A percentile compares a stretch with the other conserved stretches of the same genome.
Evolutionary conservation across 2,329 filamentous ascomycete species (phyloP).

Genomic region (Mycosphaerelloides madeirae): DNA sequence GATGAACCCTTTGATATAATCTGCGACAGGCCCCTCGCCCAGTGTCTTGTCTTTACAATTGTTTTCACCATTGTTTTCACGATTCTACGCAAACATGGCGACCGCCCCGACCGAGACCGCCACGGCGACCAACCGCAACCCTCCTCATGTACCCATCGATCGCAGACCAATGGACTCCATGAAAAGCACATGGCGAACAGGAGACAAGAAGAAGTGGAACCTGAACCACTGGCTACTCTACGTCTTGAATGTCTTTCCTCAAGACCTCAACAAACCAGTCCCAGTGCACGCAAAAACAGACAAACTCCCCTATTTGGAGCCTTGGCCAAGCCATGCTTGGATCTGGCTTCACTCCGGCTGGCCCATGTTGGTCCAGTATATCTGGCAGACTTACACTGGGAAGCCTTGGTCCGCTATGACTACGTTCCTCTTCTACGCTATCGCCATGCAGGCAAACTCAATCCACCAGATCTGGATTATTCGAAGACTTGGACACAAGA

Average conservation of each 20-base stretch:
- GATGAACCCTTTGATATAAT: too few relatives aligned
- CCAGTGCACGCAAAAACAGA: constrained; percentile 20
- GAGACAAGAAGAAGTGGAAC: background rate
- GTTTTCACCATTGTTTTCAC: too few relatives aligned
- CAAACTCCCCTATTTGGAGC: constrained; percentile 35
- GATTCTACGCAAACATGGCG: too few relatives aligned
- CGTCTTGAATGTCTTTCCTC: background rate
- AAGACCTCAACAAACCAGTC: background rate
- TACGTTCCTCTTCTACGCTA: constrained; percentile 34
- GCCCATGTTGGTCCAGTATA: constrained; percentile 36
- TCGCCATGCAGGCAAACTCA: constrained; percentile 35
- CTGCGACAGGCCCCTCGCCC: too few relatives aligned
- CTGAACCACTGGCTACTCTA: constrained; percentile 1
- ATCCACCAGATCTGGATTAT: constrained; percentile 36
- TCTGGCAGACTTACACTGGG: constrained; percentile 28
- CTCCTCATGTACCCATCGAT: too few relatives aligned
- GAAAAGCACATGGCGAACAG: constrained; percentile 2
- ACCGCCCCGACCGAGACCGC: too few relatives aligned
- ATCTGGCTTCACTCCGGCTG: constrained; percentile 33
- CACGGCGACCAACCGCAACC: too few relatives aligned
- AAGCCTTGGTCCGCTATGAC: constrained; percentile 26
- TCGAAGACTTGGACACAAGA: constrained; percentile 33
- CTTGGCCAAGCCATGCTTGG: constrained; percentile 35
- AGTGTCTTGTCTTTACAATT: too few relatives aligned
- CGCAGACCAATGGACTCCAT: constrained; percentile 1